Percentiles rank a stretch among this genome's conserved stretches.
Conservation (phyloP, 1,284 basidiomycete species). For the Leccinum olivaceoglutinosum region DNA sequence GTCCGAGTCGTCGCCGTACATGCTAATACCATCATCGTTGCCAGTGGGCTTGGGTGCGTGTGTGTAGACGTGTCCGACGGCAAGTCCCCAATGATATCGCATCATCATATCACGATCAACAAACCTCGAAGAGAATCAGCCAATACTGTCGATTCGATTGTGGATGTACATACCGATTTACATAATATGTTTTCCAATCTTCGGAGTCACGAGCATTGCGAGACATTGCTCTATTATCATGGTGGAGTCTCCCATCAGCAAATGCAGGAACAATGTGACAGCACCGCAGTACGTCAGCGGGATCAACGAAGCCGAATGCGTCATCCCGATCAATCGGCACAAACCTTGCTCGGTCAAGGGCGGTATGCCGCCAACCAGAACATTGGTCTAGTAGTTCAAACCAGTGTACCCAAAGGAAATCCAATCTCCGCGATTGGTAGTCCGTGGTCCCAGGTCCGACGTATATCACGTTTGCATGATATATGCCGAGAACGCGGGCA, state of each 20-base stretch:
- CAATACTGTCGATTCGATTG: not conserved
- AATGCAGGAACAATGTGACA: not conserved
- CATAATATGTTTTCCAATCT: not conserved
- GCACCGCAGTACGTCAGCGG: not conserved
- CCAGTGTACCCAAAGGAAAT: not conserved
- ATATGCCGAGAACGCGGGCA: not conserved
- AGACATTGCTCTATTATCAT: not conserved
- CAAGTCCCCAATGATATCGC: not conserved
- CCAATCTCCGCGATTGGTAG: not conserved
- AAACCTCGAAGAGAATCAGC: not conserved
- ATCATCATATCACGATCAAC: not conserved
- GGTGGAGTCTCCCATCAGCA: not conserved
- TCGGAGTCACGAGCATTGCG: not conserved
- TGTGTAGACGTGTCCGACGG: not conserved
- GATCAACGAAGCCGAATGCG: not conserved
- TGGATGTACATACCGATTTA: not conserved
- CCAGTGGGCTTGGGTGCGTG: not conserved
- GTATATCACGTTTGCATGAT: not conserved
- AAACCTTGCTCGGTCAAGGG: not conserved
- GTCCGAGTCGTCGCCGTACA: not conserved
- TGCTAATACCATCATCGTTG: not conserved
- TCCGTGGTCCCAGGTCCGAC: not conserved
- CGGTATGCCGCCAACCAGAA: not conserved
- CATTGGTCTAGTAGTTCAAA: not conserved
- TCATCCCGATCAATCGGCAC: not conserved